Percentiles rank a stretch among this genome's conserved stretches.
Evolutionary conservation across 140 eudicot species (phyloP).

Genomic region (Cichorium intybus): DNA sequence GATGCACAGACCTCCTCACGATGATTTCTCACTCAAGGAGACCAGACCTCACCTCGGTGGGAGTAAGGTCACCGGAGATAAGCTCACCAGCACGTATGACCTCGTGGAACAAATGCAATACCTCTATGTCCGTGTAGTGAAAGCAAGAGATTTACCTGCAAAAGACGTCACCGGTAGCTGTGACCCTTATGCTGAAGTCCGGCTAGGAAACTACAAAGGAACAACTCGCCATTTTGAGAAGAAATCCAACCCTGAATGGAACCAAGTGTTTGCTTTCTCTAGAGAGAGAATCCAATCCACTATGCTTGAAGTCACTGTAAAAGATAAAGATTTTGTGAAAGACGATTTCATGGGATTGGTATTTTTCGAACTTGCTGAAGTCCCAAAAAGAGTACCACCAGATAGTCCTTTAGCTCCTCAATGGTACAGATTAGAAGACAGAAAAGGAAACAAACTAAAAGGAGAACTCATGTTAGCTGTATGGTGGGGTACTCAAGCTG

Average conservation of each 20-base stretch:
- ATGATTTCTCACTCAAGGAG: constrained; percentile 77
- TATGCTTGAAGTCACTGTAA: constrained; percentile 57
- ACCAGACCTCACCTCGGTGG: constrained; percentile 96
- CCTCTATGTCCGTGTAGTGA: constrained; percentile 82
- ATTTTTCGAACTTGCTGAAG: constrained; percentile 65
- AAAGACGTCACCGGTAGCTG: constrained; percentile 76
- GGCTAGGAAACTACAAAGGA: constrained; percentile 78
- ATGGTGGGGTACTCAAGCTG: constrained; percentile 97
- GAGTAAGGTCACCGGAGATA: constrained; percentile 64
- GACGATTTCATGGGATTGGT: constrained; percentile 85
- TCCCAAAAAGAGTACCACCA: constrained; percentile 84
- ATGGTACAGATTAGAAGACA: constrained; percentile 82
- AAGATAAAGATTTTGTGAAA: constrained; percentile 63
- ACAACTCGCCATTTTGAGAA: constrained; percentile 84
- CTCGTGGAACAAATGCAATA: constrained; percentile 94
- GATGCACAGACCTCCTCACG: constrained; percentile 84
- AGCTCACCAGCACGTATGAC: constrained; percentile 84
- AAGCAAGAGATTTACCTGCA: constrained; percentile 71
- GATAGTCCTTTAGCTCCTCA: constrained; percentile 96
- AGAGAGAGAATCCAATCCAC: constrained; percentile 73
- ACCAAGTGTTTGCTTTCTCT: constrained; percentile 80
- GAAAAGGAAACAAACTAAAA: constrained; percentile 49
- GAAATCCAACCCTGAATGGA: constrained; percentile 79
- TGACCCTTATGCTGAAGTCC: constrained; percentile 80
- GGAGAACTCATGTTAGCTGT: constrained; percentile 96